Conservation (phyloP, 495 filamentous ascomycete species). For the Aspergillus sparsus region DNA sequence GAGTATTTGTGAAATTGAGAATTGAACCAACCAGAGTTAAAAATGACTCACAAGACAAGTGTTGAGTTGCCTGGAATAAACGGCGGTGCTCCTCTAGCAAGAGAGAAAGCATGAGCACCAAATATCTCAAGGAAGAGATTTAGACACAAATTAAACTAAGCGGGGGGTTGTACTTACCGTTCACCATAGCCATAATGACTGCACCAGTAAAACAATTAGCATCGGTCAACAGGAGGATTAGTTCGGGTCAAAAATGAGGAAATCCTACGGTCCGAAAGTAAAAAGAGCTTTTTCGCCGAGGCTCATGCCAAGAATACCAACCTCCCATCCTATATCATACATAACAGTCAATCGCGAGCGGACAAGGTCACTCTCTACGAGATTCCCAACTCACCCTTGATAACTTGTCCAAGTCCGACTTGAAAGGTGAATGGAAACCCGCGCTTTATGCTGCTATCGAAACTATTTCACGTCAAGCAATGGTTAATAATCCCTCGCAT, state of each 20-base stretch:
- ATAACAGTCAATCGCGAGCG: neutral
- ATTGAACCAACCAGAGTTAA: neutral
- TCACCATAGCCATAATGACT: constrained; percentile 30
- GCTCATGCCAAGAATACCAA: constrained; percentile 27
- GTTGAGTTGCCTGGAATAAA: constrained; percentile 27
- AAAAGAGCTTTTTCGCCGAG: constrained; percentile 28
- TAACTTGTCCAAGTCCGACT: constrained; percentile 26
- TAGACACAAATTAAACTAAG: too few species aligned
- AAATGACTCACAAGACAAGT: constrained; percentile 25
- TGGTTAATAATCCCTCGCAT: neutral
- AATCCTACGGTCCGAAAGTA: constrained; percentile 27
- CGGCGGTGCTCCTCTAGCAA: constrained; percentile 22
- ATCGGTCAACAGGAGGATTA: neutral
- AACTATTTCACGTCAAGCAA: constrained; percentile 8
- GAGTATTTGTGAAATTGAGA: neutral
- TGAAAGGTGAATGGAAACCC: constrained; percentile 27
- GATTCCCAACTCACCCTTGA: constrained; percentile 19
- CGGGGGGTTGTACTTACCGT: constrained; percentile 14
- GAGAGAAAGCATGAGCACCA: neutral
- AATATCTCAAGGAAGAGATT: neutral
- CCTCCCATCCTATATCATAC: constrained; percentile 29
- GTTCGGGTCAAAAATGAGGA: neutral
- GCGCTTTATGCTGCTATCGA: constrained; percentile 30
- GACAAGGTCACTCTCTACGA: neutral
- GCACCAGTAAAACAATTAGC: neutral